A percentile compares a stretch with the other conserved stretches of the same genome.
Conservation (phyloP, 768 basidiomycete species). For the Aureoboletus auriporus region DNA sequence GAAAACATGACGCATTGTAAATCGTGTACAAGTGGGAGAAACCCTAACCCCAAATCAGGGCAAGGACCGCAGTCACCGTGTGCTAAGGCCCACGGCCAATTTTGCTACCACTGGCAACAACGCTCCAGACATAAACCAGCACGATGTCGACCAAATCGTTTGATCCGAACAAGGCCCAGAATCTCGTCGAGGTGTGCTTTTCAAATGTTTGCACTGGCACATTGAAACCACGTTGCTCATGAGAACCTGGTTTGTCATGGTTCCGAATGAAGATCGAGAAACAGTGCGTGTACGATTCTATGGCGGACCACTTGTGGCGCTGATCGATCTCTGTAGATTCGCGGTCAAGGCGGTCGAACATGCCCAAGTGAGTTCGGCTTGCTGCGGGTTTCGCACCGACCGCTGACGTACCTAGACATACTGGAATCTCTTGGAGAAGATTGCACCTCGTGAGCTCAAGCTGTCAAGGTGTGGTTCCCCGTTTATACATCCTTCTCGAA, state of each 20-base stretch:
- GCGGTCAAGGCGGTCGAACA: slow-evolving; percentile 92
- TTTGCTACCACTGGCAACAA: background rate
- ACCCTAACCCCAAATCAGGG: slow-evolving; percentile 20
- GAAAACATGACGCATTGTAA: slow-evolving; percentile 10
- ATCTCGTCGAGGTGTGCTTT: slow-evolving; percentile 72
- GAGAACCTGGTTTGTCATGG: slow-evolving; percentile 4
- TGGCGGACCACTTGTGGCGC: background rate
- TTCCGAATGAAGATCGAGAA: slow-evolving; percentile 75
- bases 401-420: slow-evolving; percentile 61
- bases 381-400: slow-evolving; percentile 3
- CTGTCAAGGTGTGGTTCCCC: slow-evolving; percentile 63
- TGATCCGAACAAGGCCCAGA: slow-evolving; percentile 90
- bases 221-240: slow-evolving; percentile 20
- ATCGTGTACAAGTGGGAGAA: background rate
- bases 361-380: slow-evolving; percentile 67
- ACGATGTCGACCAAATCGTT: slow-evolving; percentile 54
- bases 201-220: slow-evolving; percentile 4
- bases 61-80: background rate
- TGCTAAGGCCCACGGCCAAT: background rate
- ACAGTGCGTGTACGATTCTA: slow-evolving; percentile 56
- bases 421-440: slow-evolving; percentile 86
- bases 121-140: slow-evolving; percentile 17
- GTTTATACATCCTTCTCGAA: slow-evolving; percentile 1
- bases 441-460: slow-evolving; percentile 69
- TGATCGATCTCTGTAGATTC: slow-evolving; percentile 21